Base-by-base conservation (phyloP, 2,329 filamentous ascomycete genomes). In the Dactylonectria estremocensis region DNA sequence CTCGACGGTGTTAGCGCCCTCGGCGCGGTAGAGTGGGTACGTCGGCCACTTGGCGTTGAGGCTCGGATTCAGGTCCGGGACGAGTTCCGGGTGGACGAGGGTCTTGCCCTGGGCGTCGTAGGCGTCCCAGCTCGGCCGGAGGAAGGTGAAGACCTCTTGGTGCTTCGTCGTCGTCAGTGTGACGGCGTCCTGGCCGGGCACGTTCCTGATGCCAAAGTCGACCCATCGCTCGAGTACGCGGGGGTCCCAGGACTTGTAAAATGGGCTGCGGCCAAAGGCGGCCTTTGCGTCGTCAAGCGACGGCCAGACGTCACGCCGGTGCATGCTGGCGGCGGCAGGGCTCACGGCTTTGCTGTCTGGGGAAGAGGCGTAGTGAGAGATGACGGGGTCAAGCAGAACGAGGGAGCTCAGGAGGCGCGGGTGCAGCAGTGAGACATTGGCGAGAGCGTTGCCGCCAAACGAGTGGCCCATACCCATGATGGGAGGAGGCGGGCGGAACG, bases 391-490 rank as follows among this genome's bases (percentile, higher is more conserved):
- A n/a, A 98, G 83, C 35, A 97, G 87, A 50, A 97, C 84, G 7
- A 97, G 81, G 8, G 89, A 88, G 69, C 90, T 88, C 70, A 98
- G 86, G 20, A 98, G 89, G 8, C 95, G 92, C 2, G 95, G 95
- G 80, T 97, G 92, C 72, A 94, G 87, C 11, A 95, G 83, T 5
- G 93, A 85, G 16, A 95, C 85, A 73, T 94, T 90, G 61, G 88
- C 86, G 61, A 98, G 86, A 66, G 93, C 89, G 77, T 89, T 89
- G 71, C 88, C 95, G 73, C 95, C 95, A 85, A 97, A 95, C 74
- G 94, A 97, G 82, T 98, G 95, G 16, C 94, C 95, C 31, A 98
- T 81, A 64, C 93, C 95, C 69, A 98, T 82, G 20, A 98, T 85
- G 2, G 95, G 95, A 1, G 92, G 92, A 13, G 93, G 92, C 88